These are phyloP conservation scores for Ganoderma lucidum DNA, from an alignment of 1,284 basidiomycete genomes.

Conservation along the genomic window DNA sequence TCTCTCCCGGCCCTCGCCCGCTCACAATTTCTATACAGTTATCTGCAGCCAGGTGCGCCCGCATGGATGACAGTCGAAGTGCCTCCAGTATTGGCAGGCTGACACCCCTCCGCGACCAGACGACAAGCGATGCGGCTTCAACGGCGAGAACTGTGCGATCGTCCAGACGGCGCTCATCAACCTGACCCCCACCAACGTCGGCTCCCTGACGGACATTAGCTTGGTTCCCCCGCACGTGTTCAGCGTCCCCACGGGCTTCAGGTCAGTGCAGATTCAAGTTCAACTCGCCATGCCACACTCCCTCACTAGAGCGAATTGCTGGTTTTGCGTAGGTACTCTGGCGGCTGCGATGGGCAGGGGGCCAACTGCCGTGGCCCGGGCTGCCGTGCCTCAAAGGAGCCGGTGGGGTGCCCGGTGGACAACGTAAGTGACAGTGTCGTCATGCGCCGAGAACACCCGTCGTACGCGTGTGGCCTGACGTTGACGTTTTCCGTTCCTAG, in stretches of 20 bases:
- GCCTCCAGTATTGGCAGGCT: not conserved
- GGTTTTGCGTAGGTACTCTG: slow-evolving; percentile 32
- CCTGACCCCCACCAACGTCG: slow-evolving; percentile 47
- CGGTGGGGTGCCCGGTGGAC: slow-evolving; percentile 45
- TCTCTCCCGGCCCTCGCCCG: not conserved
- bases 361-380: slow-evolving; percentile 28
- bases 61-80: not conserved
- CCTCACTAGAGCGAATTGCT: not conserved
- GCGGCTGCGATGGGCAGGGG: slow-evolving; percentile 44
- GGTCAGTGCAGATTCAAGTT: not conserved
- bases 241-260: slow-evolving; percentile 43
- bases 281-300: not conserved
- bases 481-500: not conserved
- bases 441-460: not conserved
- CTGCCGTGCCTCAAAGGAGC: slow-evolving; percentile 49
- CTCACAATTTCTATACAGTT: slow-evolving; percentile 27
- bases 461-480: not conserved
- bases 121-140: slow-evolving; percentile 42
- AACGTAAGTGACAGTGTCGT: slow-evolving; percentile 30
- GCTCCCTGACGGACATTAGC: slow-evolving; percentile 52
- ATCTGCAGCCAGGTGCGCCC: slow-evolving; percentile 41
- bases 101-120: slow-evolving; percentile 22
- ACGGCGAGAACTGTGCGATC: slow-evolving; percentile 53
- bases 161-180: slow-evolving; percentile 55
- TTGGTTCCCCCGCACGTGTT: slow-evolving; percentile 49